Evolutionary conservation across 257 asterid species (phyloP).

Genomic region (Penstemon barbatus): DNA sequence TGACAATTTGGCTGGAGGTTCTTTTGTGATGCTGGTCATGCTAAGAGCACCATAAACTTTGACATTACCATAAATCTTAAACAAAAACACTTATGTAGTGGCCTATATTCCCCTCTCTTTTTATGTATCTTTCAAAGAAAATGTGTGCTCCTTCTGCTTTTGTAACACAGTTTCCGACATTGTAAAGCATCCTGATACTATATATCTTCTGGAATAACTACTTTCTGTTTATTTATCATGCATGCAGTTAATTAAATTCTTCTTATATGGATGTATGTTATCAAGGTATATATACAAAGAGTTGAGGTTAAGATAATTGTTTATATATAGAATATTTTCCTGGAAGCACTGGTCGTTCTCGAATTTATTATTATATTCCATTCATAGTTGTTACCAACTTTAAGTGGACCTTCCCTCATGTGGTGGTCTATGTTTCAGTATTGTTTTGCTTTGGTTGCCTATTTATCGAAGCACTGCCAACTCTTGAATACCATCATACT

Average conservation of each 20-base stretch:
- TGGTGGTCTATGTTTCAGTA: background rate
- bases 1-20: background rate
- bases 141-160: constrained; percentile 16
- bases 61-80: constrained; percentile 7
- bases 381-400: constrained; percentile 9
- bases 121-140: background rate
- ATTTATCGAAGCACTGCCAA: constrained; percentile 4
- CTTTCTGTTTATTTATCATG: constrained; percentile 24
- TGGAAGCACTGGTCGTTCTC: background rate
- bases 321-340: background rate
- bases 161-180: constrained; percentile 9
- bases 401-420: constrained; percentile 16
- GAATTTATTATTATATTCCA: constrained; percentile 2
- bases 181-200: constrained; percentile 17
- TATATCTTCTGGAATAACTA: constrained; percentile 5
- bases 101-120: background rate
- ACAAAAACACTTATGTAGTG: background rate
- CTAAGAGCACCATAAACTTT: constrained; percentile 14
- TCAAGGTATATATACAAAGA: constrained; percentile 18
- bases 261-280: constrained; percentile 1
- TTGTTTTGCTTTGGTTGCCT: background rate
- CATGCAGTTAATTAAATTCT: constrained; percentile 4
- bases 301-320: constrained; percentile 8
- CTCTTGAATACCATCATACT: constrained; percentile 31
- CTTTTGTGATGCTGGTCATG: constrained; percentile 19